Percentiles rank a stretch among this genome's conserved stretches.
Evolutionary conservation across 306 rosid genomes (phyloP).

Genomic region (Bauhinia variegata): DNA sequence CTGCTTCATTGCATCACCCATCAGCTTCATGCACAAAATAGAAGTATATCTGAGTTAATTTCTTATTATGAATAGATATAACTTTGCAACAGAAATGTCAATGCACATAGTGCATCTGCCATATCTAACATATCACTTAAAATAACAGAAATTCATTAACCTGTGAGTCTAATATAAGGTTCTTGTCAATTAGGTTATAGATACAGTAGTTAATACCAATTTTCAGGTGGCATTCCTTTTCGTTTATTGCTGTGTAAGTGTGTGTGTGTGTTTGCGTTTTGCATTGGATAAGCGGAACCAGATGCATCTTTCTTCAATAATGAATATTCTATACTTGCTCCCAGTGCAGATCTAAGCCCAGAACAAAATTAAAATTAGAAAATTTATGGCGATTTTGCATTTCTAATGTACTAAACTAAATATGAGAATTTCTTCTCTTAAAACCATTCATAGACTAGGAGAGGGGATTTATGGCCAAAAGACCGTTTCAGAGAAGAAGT

Average conservation of each 20-base stretch:
- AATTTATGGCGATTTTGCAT: background rate
- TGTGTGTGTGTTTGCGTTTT: background rate
- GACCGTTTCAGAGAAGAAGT: background rate
- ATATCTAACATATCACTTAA: no score
- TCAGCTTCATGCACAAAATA: conserved; percentile 36
- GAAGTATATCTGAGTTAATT: conserved; percentile 20
- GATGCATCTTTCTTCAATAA: background rate
- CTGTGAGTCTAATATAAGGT: background rate
- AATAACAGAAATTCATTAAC: background rate
- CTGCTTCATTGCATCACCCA: conserved; percentile 67
- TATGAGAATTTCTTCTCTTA: background rate
- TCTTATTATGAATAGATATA: conserved; percentile 15
- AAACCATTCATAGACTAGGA: background rate
- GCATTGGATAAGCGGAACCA: background rate
- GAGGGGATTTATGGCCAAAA: background rate
- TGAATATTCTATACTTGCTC: background rate
- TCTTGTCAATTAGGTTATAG: background rate
- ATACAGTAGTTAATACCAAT: background rate
- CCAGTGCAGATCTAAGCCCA: no score
- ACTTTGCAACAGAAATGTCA: background rate
- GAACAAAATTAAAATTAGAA: background rate
- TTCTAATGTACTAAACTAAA: background rate
- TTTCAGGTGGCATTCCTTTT: background rate
- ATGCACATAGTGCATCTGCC: no score
- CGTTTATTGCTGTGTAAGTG: no score